Percentiles rank a stretch among this genome's conserved stretches.
phyloP scores from a whole-genome alignment of 441 rosid genomes.

The Pelargonium cotyledonis region DNA sequence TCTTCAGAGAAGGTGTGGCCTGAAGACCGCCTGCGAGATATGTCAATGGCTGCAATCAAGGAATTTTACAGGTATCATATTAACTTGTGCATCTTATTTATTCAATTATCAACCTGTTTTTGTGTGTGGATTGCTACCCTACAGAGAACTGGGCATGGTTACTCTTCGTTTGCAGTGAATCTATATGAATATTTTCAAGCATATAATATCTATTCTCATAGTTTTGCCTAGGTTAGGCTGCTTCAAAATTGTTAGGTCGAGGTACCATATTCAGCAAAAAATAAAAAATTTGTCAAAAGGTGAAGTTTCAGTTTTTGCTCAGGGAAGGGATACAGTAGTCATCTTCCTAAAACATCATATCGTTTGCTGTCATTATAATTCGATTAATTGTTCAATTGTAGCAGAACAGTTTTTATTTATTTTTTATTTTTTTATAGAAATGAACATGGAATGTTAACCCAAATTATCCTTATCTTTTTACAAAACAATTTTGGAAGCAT shows the following conservation, averaged over 20 bases:
- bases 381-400: background rate
- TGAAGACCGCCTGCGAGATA: slow-evolving; percentile 51
- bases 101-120: background rate
- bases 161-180: background rate
- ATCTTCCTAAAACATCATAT: background rate
- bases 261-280: background rate
- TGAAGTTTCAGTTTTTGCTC: background rate
- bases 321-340: background rate
- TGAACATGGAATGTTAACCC: background rate
- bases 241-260: no score
- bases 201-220: background rate
- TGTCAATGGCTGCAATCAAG: slow-evolving; percentile 73
- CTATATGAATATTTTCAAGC: background rate
- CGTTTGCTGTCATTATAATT: background rate
- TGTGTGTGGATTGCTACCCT: slow-evolving; percentile 2
- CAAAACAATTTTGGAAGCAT: background rate
- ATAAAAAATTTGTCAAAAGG: background rate
- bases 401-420: background rate
- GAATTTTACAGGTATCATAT: slow-evolving; percentile 85
- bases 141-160: background rate
- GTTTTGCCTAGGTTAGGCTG: background rate
- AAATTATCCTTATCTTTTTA: background rate
- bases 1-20: slow-evolving; percentile 46
- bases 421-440: background rate
- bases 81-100: slow-evolving; percentile 11